Percentiles rank a stretch among this genome's conserved stretches.
Conservation (phyloP, 1,284 basidiomycete genomes). For the Malassezia dermatis region DNA sequence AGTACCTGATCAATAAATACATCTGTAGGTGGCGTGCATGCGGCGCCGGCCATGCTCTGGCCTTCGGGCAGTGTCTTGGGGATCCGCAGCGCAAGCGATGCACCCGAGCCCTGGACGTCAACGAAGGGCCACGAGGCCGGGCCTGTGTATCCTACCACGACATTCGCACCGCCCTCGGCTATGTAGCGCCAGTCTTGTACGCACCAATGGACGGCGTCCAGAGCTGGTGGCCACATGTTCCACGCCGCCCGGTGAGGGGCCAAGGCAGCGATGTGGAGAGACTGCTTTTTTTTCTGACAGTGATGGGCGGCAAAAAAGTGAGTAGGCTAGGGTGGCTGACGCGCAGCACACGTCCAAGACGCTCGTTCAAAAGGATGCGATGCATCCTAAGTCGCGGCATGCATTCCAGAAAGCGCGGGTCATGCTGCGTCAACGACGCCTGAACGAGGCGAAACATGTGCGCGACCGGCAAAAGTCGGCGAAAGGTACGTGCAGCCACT, state of each 20-base stretch:
- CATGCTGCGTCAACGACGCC: conserved; percentile 28
- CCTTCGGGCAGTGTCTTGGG: background rate
- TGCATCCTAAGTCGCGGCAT: conserved; percentile 40
- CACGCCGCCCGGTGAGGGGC: background rate
- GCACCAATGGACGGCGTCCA: background rate
- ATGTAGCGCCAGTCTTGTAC: conserved; percentile 7
- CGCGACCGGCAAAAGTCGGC: conserved; percentile 22
- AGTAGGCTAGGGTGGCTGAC: background rate
- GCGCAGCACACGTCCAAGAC: conserved; percentile 36
- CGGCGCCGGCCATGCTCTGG: background rate
- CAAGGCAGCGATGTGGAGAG: background rate
- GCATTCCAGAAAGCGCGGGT: conserved; percentile 38
- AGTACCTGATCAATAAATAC: conserved; percentile 2
- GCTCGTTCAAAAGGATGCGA: conserved; percentile 39
- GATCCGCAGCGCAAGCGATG: conserved; percentile 1
- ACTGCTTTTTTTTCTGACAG: conserved; percentile 6
- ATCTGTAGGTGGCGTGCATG: background rate
- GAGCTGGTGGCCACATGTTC: background rate
- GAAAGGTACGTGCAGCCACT: conserved; percentile 18
- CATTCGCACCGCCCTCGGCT: conserved; percentile 12
- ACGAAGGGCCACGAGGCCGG: background rate
- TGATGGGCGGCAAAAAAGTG: conserved; percentile 41
- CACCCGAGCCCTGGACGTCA: background rate
- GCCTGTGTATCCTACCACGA: conserved; percentile 4
- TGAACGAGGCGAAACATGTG: conserved; percentile 21